phyloP scores from a whole-genome alignment of 495 filamentous ascomycete genomes.

The Sporormia fimetaria region DNA sequence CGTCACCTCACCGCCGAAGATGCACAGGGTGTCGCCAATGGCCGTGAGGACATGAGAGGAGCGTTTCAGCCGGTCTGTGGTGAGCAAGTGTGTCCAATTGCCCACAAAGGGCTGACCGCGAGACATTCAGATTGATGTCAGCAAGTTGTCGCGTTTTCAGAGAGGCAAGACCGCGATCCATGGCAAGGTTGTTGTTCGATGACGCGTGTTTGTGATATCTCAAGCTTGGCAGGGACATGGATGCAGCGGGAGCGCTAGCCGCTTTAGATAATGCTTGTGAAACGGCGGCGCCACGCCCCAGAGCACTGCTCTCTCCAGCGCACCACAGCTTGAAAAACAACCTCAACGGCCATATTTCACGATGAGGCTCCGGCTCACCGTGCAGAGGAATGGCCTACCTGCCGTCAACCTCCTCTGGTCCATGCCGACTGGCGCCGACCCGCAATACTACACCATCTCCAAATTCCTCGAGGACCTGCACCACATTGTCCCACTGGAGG shows the following conservation, averaged over 20 bases:
- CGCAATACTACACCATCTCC: constrained; percentile 48
- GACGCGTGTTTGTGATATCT: no score
- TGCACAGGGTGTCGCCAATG: constrained; percentile 17
- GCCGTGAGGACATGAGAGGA: constrained; percentile 30
- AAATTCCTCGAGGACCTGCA: constrained; percentile 76
- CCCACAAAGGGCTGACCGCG: constrained; percentile 4
- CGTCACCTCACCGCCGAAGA: constrained; percentile 32
- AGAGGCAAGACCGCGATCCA: no score
- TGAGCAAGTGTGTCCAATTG: constrained; percentile 12
- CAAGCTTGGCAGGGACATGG: no score
- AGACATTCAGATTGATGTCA: no score
- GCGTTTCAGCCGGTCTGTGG: constrained; percentile 17
- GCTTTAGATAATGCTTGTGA: no score
- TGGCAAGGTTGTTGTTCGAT: no score
- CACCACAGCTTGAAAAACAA: background rate
- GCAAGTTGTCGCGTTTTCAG: no score
- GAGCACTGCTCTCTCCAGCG: background rate
- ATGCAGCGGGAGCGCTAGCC: no score
- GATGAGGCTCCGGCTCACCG: constrained; percentile 74
- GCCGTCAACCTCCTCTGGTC: constrained; percentile 66
- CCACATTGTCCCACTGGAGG: constrained; percentile 73
- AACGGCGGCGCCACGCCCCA: no score
- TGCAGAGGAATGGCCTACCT: constrained; percentile 72
- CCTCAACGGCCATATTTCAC: background rate
- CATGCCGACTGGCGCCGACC: constrained; percentile 34